A percentile compares a stretch with the other conserved stretches of the same genome.
phyloP scores from a whole-genome alignment of 192 early-diverging fungal species.

The Diversispora eburnea region DNA sequence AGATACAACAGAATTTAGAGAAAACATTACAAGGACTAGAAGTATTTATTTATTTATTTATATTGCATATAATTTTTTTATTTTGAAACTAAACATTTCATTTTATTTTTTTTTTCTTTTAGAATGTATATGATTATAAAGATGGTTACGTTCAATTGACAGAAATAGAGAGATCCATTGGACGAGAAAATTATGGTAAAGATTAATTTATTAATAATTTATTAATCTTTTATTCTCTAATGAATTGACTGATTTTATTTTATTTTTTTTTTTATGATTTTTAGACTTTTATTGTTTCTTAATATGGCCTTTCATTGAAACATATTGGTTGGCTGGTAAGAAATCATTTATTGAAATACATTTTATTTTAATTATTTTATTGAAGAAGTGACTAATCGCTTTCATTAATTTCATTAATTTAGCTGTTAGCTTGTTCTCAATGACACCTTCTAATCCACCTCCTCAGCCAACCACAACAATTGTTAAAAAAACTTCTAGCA shows the following conservation, averaged over 20 bases:
- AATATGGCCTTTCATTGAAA: conserved; percentile 86
- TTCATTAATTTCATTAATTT: conserved; percentile 10
- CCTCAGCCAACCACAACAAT: not conserved
- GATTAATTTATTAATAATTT: not conserved
- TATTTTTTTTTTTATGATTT: conserved; percentile 2
- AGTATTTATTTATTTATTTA: conserved; percentile 20
- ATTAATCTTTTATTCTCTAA: not conserved
- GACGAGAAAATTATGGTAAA: conserved; percentile 62
- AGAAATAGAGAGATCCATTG: conserved; percentile 48
- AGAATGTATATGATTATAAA: conserved; percentile 47
- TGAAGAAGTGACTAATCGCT: conserved; percentile 12
- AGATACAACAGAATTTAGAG: conserved; percentile 62
- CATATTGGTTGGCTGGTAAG: conserved; percentile 77
- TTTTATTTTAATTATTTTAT: conserved; percentile 27
- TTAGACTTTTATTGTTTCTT: conserved; percentile 80
- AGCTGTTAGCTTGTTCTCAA: conserved; percentile 39
- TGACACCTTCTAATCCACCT: conserved; percentile 33
- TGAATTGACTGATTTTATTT: not conserved
- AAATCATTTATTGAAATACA: conserved; percentile 42
- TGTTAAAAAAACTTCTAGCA: not conserved
- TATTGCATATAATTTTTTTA: not conserved
- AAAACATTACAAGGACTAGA: conserved; percentile 57
- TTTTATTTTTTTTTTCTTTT: conserved; percentile 28
- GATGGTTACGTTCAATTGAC: conserved; percentile 51
- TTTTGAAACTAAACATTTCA: not conserved